Base-by-base conservation (phyloP, 345 rosid species). In the Syzygium grande region DNA sequence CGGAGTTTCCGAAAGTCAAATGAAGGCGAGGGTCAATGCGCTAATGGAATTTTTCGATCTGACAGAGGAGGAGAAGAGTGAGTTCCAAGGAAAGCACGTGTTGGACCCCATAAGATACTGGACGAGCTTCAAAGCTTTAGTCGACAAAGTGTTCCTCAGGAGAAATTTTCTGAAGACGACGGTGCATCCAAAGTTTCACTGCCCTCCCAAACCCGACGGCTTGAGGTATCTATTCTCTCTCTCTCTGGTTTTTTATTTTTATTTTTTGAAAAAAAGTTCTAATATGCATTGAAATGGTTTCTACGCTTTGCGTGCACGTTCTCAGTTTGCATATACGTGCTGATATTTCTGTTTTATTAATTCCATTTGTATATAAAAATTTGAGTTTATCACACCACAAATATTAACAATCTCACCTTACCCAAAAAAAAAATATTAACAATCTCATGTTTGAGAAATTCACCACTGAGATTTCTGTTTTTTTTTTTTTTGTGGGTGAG, bases 141-240 rank as follows among this genome's bases (percentile, higher is more conserved):
- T 51, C 11, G 93, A 90, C 41, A 87, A 89, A 46, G 53, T 87
- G 7, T 86, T 86, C 13, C 88, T 90, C 54, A 91, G 94, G 93
- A 93, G 94, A 85, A 92, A 93, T 85, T 93, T 85, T 85, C 91
- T 93, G 80, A 93, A 91, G 87, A 34, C 91, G 84, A 90, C 73
- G 38, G 92, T 90, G 52, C 91, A 91, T 91, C 94, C 93, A 68
- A 84, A 90, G 51, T 93, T 93, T 88, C 79, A 84, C 54, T 89
- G 92, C 84, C 94, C 93, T 22, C 3, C 77, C 73, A 92, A 88
- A 49, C 97, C 95, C 2, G 11, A 86, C 38, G 85, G 86, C 7
- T 91, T 93, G 3, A 34, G 38, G 38, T 34, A 34, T 34, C 38
- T 3, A 34, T 34, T 34, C 38, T 34, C 38, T 34, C 38, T 34